Conservation (phyloP, 805 yeast genomes). For the Jamesozyma hellenica region DNA sequence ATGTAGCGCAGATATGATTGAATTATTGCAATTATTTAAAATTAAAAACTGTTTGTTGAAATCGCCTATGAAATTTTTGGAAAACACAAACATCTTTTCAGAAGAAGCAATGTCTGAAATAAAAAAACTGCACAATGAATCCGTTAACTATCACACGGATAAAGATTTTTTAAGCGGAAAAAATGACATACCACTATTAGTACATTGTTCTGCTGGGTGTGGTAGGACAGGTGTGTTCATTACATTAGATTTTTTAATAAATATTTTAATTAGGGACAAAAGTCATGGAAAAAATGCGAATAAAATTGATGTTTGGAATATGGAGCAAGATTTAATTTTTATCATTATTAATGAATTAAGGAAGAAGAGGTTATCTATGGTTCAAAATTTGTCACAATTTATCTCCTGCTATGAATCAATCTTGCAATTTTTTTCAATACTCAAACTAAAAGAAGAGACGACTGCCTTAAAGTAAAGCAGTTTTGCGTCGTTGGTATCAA, state of each 20-base stretch:
- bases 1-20: slow-evolving; percentile 42
- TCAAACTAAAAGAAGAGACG: slow-evolving; percentile 4
- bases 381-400: slow-evolving; percentile 64
- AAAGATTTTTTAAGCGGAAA: not conserved
- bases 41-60: slow-evolving; percentile 21
- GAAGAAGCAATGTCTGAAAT: not conserved
- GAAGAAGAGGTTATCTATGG: slow-evolving; percentile 67
- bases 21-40: slow-evolving; percentile 24
- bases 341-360: slow-evolving; percentile 53
- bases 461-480: not conserved
- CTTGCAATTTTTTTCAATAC: slow-evolving; percentile 22
- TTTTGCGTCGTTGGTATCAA: too few species aligned
- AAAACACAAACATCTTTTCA: not conserved
- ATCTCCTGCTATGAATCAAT: slow-evolving; percentile 58
- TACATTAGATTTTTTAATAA: slow-evolving; percentile 45
- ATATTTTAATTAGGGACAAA: slow-evolving; percentile 26
- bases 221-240: slow-evolving; percentile 91
- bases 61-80: slow-evolving; percentile 8
- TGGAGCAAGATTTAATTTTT: slow-evolving; percentile 45
- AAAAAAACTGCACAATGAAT: slow-evolving; percentile 1
- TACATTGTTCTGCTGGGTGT: slow-evolving; percentile 95
- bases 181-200: slow-evolving; percentile 41
- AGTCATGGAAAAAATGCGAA: slow-evolving; percentile 18
- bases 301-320: slow-evolving; percentile 34
- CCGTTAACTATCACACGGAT: slow-evolving; percentile 1